A percentile compares a stretch with the other conserved stretches of the same genome.
phyloP scores from a whole-genome alignment of 2,329 filamentous ascomycete species.

The Aspergillus sergii region DNA sequence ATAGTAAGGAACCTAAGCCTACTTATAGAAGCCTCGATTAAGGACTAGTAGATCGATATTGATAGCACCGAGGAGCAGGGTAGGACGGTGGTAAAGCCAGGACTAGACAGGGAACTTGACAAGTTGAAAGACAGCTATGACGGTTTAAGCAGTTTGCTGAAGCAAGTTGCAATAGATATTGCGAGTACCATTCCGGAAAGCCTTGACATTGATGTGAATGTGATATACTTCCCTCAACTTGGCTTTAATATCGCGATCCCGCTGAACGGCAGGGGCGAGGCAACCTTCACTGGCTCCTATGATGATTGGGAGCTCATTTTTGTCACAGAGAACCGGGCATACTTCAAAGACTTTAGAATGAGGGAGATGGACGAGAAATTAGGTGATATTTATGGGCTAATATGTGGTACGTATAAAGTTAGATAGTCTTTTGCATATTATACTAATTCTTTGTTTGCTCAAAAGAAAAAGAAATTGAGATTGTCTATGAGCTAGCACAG shows the following conservation, averaged over 20 bases:
- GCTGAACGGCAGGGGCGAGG: conserved; percentile 61
- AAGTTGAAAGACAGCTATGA: conserved; percentile 75
- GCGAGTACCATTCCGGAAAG: conserved; percentile 63
- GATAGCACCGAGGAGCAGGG: conserved; percentile 71
- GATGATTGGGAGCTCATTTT: conserved; percentile 80
- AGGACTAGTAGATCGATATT: conserved; percentile 67
- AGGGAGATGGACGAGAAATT: conserved; percentile 75
- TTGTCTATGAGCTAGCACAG: conserved; percentile 75
- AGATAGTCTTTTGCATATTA: neutral
- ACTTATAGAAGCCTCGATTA: conserved; percentile 7
- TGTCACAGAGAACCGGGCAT: conserved; percentile 67
- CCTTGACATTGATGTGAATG: conserved; percentile 62
- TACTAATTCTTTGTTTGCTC: neutral
- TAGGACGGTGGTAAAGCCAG: conserved; percentile 71
- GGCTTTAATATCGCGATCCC: conserved; percentile 83
- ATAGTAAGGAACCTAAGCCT: conserved; percentile 48
- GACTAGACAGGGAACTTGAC: conserved; percentile 75
- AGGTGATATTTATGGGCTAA: conserved; percentile 82
- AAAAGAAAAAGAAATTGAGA: conserved; percentile 84
- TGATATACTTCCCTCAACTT: conserved; percentile 87
- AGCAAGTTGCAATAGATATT: conserved; percentile 66
- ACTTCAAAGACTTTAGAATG: conserved; percentile 87
- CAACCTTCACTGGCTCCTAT: conserved; percentile 65
- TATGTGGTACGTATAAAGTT: conserved; percentile 63
- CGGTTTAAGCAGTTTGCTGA: conserved; percentile 74